A percentile compares a stretch with the other conserved stretches of the same genome.
Evolutionary conservation across 306 rosid species (phyloP).

Genomic region (Trifolium fragiferum): DNA sequence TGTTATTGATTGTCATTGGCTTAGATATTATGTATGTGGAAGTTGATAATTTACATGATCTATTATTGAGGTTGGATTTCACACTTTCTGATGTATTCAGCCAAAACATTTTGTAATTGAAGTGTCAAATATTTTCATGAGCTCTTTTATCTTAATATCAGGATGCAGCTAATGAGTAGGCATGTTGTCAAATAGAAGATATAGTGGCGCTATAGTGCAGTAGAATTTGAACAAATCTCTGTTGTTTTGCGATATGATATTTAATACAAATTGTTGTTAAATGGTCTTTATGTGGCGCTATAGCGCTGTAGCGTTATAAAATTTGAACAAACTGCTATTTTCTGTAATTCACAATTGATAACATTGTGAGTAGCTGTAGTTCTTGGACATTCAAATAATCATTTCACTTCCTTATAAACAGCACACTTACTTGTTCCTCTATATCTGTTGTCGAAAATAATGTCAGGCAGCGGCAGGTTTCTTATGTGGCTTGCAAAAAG

Average conservation of each 20-base stretch:
- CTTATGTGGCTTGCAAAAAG: slow-evolving; percentile 87
- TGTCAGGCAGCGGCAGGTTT: slow-evolving; percentile 90
- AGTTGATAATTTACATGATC: slow-evolving; percentile 22
- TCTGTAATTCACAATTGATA: neutral
- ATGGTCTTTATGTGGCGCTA: neutral
- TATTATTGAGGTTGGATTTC: slow-evolving; percentile 9
- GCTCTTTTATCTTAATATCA: too few relatives aligned
- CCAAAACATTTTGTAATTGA: slow-evolving; percentile 14
- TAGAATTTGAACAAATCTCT: neutral
- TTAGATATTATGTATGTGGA: slow-evolving; percentile 2
- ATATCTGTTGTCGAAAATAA: slow-evolving; percentile 37
- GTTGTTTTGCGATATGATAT: neutral
- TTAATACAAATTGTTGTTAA: neutral
- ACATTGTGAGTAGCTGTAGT: neutral
- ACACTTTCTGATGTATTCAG: slow-evolving; percentile 9
- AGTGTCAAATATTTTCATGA: neutral
- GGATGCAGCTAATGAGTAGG: neutral
- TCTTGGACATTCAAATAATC: slow-evolving; percentile 19
- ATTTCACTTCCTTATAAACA: slow-evolving; percentile 11
- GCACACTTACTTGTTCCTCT: neutral
- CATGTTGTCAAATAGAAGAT: neutral
- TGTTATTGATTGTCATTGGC: neutral
- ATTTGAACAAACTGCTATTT: neutral
- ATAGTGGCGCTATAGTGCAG: neutral
- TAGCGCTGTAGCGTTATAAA: neutral